Evolutionary conservation across 2,329 filamentous ascomycete genomes (phyloP).

Genomic region (Keithomyces neogunnii): DNA sequence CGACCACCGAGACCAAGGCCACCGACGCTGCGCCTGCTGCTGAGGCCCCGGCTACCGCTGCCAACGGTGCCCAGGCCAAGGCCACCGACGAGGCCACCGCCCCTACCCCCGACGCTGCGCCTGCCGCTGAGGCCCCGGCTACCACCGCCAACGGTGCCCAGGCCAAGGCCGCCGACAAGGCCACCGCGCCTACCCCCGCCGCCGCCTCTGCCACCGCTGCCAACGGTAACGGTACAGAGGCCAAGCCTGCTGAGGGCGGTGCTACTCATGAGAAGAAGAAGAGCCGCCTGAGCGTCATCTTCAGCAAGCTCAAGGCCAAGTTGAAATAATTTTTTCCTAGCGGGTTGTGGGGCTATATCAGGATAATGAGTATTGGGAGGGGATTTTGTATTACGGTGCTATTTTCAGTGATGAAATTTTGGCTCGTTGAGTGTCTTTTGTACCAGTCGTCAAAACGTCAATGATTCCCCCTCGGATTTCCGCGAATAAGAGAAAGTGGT

Average conservation of each 20-base stretch:
- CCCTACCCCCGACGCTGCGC: slow-evolving; percentile 1
- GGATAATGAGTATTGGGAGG: slow-evolving; percentile 7
- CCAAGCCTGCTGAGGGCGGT: slow-evolving; percentile 15
- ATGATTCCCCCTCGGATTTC: slow-evolving; percentile 29
- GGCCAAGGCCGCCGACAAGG: slow-evolving; percentile 2
- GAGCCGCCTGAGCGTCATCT: slow-evolving; percentile 53
- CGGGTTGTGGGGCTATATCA: slow-evolving; percentile 12
- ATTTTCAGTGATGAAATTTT: slow-evolving; percentile 19
- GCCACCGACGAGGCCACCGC: slow-evolving; percentile 4
- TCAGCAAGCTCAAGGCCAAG: slow-evolving; percentile 48
- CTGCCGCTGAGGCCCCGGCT: background rate
- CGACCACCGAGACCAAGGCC: slow-evolving; percentile 10
- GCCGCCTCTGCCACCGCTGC: slow-evolving; percentile 1
- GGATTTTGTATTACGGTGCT: slow-evolving; percentile 8
- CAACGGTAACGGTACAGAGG: slow-evolving; percentile 2
- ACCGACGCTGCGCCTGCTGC: slow-evolving; percentile 3
- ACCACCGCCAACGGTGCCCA: slow-evolving; percentile 2
- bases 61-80: slow-evolving; percentile 15
- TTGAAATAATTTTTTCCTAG: slow-evolving; percentile 20
- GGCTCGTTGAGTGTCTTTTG: slow-evolving; percentile 26
- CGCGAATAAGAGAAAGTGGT: slow-evolving; percentile 20
- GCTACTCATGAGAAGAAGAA: slow-evolving; percentile 56
- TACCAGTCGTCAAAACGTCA: slow-evolving; percentile 27
- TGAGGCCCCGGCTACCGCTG: background rate
- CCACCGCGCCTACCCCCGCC: background rate